phyloP scores from a whole-genome alignment of 352 stramenopile species.

The Achlya hypogyna region DNA sequence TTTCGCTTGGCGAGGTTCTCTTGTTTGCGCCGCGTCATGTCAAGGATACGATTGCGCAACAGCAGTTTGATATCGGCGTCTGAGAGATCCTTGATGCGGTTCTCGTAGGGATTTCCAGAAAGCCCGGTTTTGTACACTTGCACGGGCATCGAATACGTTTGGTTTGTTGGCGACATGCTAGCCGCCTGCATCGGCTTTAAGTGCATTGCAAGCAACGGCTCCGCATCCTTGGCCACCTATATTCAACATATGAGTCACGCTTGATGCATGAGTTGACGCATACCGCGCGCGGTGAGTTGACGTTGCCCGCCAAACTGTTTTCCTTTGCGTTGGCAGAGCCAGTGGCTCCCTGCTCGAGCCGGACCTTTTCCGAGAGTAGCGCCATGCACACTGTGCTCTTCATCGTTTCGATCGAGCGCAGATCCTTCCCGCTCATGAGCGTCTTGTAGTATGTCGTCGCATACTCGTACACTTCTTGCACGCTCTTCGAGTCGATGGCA shows the following conservation, averaged over 20 bases:
- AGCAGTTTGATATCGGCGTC: slow-evolving; percentile 18
- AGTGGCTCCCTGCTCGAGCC: neutral
- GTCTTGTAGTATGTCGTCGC: slow-evolving; percentile 18
- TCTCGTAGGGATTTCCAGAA: neutral
- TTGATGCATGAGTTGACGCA: no score
- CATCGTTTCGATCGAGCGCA: slow-evolving; percentile 17
- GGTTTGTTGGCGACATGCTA: neutral
- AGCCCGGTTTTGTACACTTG: slow-evolving; percentile 4
- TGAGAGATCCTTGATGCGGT: slow-evolving; percentile 19
- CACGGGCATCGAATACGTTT: neutral
- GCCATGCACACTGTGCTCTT: neutral
- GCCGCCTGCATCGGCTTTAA: neutral
- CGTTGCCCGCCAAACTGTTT: neutral
- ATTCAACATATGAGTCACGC: no score
- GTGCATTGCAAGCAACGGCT: no score
- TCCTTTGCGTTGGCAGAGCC: neutral
- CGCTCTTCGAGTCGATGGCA: slow-evolving; percentile 14
- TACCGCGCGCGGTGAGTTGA: neutral
- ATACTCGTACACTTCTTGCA: slow-evolving; percentile 22
- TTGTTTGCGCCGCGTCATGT: slow-evolving; percentile 2
- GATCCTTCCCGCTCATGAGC: slow-evolving; percentile 19
- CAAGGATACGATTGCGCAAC: slow-evolving; percentile 13
- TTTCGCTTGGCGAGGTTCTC: slow-evolving; percentile 8
- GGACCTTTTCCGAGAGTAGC: neutral
- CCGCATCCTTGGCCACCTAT: no score